Percentiles rank a stretch among this genome's conserved stretches.
These are phyloP conservation scores for Suhomyces taliae DNA, from an alignment of 1,139 yeast species.

Conservation along the genomic window DNA sequence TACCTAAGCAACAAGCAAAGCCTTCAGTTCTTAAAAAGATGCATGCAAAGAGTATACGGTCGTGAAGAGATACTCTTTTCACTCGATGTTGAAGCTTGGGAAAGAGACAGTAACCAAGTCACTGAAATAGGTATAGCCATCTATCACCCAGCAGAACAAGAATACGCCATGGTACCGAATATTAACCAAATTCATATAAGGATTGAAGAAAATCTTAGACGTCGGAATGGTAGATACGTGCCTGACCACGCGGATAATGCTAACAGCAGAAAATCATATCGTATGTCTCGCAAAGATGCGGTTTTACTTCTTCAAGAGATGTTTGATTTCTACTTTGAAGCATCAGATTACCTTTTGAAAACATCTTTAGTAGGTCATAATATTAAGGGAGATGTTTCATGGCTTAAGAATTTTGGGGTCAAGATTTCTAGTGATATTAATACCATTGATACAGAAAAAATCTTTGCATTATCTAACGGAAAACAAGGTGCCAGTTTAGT, in stretches of 20 bases:
- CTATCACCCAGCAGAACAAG: slow-evolving; percentile 58
- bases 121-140: slow-evolving; percentile 73
- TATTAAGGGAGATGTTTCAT: slow-evolving; percentile 58
- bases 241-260: slow-evolving; percentile 60
- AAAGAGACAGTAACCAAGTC: slow-evolving; percentile 41
- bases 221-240: slow-evolving; percentile 58
- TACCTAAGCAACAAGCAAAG: slow-evolving; percentile 8
- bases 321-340: slow-evolving; percentile 35
- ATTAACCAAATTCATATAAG: slow-evolving; percentile 56
- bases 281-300: slow-evolving; percentile 39
- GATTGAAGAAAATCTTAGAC: slow-evolving; percentile 47
- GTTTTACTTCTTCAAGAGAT: slow-evolving; percentile 40
- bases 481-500: slow-evolving; percentile 49
- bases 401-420: slow-evolving; percentile 52
- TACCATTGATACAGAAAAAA: slow-evolving; percentile 52
- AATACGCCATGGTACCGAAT: slow-evolving; percentile 39
- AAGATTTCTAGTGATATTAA: slow-evolving; percentile 36
- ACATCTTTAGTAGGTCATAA: slow-evolving; percentile 63
- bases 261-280: slow-evolving; percentile 53
- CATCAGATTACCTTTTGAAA: background rate
- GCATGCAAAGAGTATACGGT: slow-evolving; percentile 30
- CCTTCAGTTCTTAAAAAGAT: slow-evolving; percentile 18
- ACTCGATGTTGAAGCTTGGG: slow-evolving; percentile 70
- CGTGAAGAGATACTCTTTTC: slow-evolving; percentile 46
- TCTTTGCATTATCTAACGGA: slow-evolving; percentile 48